Base-by-base conservation (phyloP, 441 rosid species). In the Francoa sonchifolia region DNA sequence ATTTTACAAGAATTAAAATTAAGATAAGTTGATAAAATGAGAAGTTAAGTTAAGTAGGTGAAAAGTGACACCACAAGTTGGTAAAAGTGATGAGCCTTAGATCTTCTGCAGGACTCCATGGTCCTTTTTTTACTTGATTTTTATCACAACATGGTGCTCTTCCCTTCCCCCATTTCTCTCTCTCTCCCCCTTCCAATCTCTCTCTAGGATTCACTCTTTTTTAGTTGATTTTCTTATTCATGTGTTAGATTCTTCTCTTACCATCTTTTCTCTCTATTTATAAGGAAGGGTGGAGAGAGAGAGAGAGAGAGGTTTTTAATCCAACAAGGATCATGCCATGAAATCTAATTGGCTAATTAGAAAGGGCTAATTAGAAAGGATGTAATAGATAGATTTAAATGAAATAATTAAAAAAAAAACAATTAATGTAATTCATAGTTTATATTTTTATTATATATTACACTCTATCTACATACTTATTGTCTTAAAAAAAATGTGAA, bases 91-190 rank as follows among this genome's bases (percentile, higher is more conserved):
- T 37, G 52, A 54, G 58, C 33, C 22, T 45, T 19, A 38, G 9
- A 34, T 54, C 58, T 43, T 54, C 58, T 8, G 52, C 42, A 23
- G 58, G 58, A 13, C 58, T 54, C 58, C 58, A 54, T 15, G 58
- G 58, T 20, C 58, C 58, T 37, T 44, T 54, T 46, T 54, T 54
- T 33, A 54, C 58, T 20, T 45, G 19, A 38, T 33, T 54, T 31
- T 54, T 54, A 29, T 54, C 58, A 17, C 58, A 54, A 36, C 58
- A 54, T 0, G 58, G 58, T 3, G 58, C 52, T 23, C 58, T 39
- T 12, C 58, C 58, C 31, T 33, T 37, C 13, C 58, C 58, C 58
- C 5, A 43, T 29, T 16, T 16, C 16, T 12, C 1, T 47, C 31
- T 17, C 23, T 10, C 9, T 33, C 37, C 30, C 21, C n/a, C 39